phyloP scores from a whole-genome alignment of 768 basidiomycete species.

The Podaxis sp. region DNA sequence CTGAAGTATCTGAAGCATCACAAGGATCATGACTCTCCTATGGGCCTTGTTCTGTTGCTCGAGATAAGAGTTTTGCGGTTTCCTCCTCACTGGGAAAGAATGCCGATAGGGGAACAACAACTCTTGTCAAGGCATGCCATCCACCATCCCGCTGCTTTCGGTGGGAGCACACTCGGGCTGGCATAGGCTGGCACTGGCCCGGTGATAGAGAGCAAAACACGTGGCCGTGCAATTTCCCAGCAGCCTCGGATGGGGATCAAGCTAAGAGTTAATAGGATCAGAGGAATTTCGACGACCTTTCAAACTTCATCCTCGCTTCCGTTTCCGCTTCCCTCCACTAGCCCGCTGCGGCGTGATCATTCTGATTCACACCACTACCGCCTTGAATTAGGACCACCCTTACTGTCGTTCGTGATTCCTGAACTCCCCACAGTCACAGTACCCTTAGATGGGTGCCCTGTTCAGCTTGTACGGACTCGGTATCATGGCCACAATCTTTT shows the following conservation, averaged over 20 bases:
- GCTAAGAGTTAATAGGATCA: background rate
- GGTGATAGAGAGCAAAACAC: background rate
- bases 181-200: background rate
- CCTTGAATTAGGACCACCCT: background rate
- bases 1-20: background rate
- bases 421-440: background rate
- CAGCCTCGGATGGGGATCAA: background rate
- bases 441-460: constrained; percentile 14
- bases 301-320: background rate
- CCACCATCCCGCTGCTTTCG: too few species aligned
- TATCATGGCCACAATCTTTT: constrained; percentile 33
- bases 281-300: background rate
- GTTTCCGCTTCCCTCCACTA: background rate
- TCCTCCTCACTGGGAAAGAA: too few species aligned
- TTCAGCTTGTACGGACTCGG: constrained; percentile 25
- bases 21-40: too few species aligned
- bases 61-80: too few species aligned
- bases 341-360: background rate
- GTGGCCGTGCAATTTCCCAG: background rate
- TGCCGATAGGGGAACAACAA: too few species aligned
- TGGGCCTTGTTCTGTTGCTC: too few species aligned
- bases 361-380: background rate
- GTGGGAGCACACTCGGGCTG: too few species aligned
- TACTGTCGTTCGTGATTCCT: background rate
- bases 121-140: too few species aligned